These are phyloP conservation scores for Fusarium dlaminii DNA, from an alignment of 2,329 filamentous ascomycete species.

Conservation along the genomic window DNA sequence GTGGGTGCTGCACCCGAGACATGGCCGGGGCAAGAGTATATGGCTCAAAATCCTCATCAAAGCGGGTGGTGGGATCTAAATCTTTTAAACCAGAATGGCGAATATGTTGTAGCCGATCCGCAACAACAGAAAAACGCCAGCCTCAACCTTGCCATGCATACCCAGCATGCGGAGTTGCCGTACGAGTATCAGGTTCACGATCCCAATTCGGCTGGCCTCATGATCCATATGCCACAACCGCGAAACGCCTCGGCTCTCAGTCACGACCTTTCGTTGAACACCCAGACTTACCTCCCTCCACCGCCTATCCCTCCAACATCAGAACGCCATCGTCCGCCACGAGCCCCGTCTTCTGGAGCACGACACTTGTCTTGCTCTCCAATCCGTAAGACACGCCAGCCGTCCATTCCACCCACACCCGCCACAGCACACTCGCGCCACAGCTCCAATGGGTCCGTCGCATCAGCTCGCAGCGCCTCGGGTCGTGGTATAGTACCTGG, in stretches of 20 bases:
- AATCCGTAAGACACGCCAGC: conserved; percentile 55
- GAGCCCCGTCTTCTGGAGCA: conserved; percentile 64
- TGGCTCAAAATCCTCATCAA: conserved; percentile 36
- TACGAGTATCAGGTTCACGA: conserved; percentile 52
- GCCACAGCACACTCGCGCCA: conserved; percentile 49
- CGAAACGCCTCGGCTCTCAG: conserved; percentile 50
- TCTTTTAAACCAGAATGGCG: conserved; percentile 43
- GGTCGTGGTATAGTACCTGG: conserved; percentile 51
- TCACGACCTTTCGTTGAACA: conserved; percentile 46
- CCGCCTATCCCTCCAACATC: conserved; percentile 44
- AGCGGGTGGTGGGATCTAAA: conserved; percentile 47
- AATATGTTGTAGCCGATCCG: conserved; percentile 37
- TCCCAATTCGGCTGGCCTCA: conserved; percentile 53
- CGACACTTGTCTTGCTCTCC: conserved; percentile 55
- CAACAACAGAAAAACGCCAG: conserved; percentile 50
- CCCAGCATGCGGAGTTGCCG: conserved; percentile 52
- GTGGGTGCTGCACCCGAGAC: conserved; percentile 29
- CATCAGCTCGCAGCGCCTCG: conserved; percentile 49
- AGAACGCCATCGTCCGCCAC: conserved; percentile 58
- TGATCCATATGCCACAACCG: conserved; percentile 65
- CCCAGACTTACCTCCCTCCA: conserved; percentile 50
- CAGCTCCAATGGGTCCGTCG: conserved; percentile 52
- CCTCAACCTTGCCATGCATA: conserved; percentile 53
- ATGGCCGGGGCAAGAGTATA: conserved; percentile 44
- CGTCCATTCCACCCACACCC: conserved; percentile 54